A percentile compares a stretch with the other conserved stretches of the same genome.
phyloP scores from a whole-genome alignment of 1,284 basidiomycete genomes.

The Puccinia coronata region DNA sequence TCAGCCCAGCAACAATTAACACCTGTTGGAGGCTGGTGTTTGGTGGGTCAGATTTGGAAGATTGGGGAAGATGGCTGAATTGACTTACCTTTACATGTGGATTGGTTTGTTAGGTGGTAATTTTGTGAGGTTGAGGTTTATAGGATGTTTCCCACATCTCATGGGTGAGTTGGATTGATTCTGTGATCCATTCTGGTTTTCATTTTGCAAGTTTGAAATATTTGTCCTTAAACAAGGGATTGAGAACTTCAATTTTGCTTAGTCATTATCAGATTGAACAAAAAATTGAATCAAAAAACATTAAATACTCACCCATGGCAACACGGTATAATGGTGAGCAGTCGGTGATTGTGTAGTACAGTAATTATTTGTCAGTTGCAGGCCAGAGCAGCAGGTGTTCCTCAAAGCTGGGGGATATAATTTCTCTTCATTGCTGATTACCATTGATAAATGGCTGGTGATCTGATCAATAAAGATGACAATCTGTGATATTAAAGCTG shows the following conservation, averaged over 20 bases:
- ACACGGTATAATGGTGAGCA: constrained; percentile 2
- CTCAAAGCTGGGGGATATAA: too few relatives aligned
- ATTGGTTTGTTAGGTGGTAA: too few relatives aligned
- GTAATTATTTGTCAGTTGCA: neutral
- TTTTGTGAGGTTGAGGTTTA: neutral
- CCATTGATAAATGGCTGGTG: too few relatives aligned
- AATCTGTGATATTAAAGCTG: constrained; percentile 2
- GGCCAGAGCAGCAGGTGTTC: neutral
- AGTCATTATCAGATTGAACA: too few relatives aligned
- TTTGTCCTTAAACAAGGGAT: too few relatives aligned
- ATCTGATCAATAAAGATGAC: too few relatives aligned
- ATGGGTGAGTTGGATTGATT: neutral
- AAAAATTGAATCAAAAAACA: neutral
- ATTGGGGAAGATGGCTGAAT: too few relatives aligned
- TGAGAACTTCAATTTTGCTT: too few relatives aligned
- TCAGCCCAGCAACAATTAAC: too few relatives aligned
- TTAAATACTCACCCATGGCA: neutral
- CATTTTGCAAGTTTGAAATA: constrained; percentile 4
- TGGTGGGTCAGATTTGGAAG: neutral
- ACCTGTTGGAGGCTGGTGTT: too few relatives aligned
- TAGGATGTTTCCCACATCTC: constrained; percentile 2
- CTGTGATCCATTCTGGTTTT: neutral
- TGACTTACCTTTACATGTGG: too few relatives aligned
- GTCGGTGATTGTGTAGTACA: neutral
- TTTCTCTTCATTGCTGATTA: too few relatives aligned